A percentile compares a stretch with the other conserved stretches of the same genome.
Evolutionary conservation across 305 asterid genomes (phyloP).

Genomic region (Fraxinus velutina): DNA sequence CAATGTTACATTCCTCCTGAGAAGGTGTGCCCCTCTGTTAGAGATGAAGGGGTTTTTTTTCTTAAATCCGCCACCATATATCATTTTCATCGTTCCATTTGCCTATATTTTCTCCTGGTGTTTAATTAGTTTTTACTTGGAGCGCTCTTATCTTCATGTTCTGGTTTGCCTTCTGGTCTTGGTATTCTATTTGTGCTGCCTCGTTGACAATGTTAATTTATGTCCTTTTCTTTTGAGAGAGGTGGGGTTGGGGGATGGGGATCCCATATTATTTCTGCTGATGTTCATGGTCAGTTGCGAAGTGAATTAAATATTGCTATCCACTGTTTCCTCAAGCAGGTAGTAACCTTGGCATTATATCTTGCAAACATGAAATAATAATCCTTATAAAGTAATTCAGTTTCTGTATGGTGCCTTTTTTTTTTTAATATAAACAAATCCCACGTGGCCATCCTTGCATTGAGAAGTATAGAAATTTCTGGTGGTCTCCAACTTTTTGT

Average conservation of each 20-base stretch:
- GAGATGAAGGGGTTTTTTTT: not conserved
- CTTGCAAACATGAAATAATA: not conserved
- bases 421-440: not conserved
- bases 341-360: not conserved
- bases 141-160: not conserved
- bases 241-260: not conserved
- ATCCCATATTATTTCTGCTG: not conserved
- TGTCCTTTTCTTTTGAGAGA: not conserved
- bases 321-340: not conserved
- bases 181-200: not conserved
- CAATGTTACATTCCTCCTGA: slow-evolving; percentile 73
- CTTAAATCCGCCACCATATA: not conserved
- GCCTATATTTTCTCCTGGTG: not conserved
- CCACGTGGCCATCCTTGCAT: not conserved
- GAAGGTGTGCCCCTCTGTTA: slow-evolving; percentile 39
- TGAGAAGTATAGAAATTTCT: not conserved
- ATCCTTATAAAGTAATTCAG: not conserved
- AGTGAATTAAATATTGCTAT: not conserved
- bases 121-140: not conserved
- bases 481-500: not conserved
- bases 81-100: not conserved
- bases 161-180: not conserved
- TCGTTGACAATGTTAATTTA: not conserved
- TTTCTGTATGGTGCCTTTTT: not conserved
- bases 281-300: not conserved